Percentiles rank a stretch among this genome's conserved stretches.
phyloP scores from a whole-genome alignment of 2,329 filamentous ascomycete species.

The Stagonosporopsis rhizophila region DNA sequence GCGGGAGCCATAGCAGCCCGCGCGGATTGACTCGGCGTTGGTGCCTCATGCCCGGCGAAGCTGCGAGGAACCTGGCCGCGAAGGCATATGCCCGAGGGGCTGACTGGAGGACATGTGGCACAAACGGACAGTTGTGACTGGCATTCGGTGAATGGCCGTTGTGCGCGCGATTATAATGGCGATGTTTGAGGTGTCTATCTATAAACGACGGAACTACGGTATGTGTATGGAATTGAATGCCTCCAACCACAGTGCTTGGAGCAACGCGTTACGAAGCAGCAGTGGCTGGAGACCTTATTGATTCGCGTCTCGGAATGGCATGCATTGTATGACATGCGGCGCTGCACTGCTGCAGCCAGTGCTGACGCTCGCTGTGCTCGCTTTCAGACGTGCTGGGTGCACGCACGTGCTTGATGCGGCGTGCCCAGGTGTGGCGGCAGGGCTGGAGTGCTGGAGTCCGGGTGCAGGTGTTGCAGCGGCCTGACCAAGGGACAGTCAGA shows the following conservation, averaged over 20 bases:
- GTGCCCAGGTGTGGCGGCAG: too few relatives aligned
- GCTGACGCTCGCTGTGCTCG: too few relatives aligned
- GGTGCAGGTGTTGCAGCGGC: conserved; percentile 9
- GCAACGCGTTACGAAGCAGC: background rate
- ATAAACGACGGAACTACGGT: background rate
- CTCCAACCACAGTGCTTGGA: background rate
- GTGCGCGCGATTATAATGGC: background rate
- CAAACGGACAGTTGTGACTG: background rate
- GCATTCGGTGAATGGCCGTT: background rate
- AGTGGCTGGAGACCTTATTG: background rate
- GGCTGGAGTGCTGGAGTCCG: conserved; percentile 12
- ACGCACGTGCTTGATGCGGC: conserved; percentile 10
- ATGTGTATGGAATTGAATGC: too few relatives aligned
- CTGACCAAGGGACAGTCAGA: conserved; percentile 19
- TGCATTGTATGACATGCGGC: conserved; percentile 2
- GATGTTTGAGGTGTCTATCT: background rate
- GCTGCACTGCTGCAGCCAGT: background rate
- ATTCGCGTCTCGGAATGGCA: background rate
- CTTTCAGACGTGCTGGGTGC: too few relatives aligned
- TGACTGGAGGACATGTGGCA: background rate
- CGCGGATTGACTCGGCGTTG: conserved; percentile 8
- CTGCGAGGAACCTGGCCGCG: background rate
- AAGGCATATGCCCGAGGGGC: background rate
- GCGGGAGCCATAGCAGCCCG: background rate
- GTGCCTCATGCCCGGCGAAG: conserved; percentile 1